These are phyloP conservation scores for Scenedesmus sp. DNA, from an alignment of 163 green algal genomes.

Conservation along the genomic window DNA sequence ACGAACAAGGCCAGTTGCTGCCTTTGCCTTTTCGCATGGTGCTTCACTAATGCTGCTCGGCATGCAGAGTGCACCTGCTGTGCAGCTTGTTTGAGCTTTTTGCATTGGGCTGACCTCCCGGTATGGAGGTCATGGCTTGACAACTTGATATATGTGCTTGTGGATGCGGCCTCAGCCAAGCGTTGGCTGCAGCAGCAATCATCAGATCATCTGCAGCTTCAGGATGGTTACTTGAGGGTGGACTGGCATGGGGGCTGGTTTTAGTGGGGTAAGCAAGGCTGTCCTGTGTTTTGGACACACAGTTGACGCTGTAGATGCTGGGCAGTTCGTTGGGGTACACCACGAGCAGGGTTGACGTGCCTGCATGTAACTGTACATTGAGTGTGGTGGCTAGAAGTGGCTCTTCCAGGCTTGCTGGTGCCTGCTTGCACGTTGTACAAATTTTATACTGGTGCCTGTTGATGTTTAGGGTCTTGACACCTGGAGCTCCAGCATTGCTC, in stretches of 20 bases:
- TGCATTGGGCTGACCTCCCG: background rate
- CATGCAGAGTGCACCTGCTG: background rate
- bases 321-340: background rate
- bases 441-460: background rate
- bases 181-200: background rate
- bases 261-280: no score
- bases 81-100: background rate
- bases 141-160: background rate
- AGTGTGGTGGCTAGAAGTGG: background rate
- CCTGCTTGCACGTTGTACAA: background rate
- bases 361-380: background rate
- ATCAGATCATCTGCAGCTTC: background rate
- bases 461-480: background rate
- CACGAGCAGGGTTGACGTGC: background rate
- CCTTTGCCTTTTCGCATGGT: background rate
- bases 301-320: background rate
- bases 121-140: background rate
- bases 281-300: no score
- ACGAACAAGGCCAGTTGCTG: background rate
- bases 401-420: background rate
- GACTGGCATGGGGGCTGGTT: no score
- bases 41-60: background rate
- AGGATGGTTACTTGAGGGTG: background rate
- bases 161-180: background rate
- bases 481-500: background rate